Evolutionary conservation across 2,329 filamentous ascomycete genomes (phyloP), one percentile per base, ranked within the genome.

Genomic region (Fusarium udum): DNA sequence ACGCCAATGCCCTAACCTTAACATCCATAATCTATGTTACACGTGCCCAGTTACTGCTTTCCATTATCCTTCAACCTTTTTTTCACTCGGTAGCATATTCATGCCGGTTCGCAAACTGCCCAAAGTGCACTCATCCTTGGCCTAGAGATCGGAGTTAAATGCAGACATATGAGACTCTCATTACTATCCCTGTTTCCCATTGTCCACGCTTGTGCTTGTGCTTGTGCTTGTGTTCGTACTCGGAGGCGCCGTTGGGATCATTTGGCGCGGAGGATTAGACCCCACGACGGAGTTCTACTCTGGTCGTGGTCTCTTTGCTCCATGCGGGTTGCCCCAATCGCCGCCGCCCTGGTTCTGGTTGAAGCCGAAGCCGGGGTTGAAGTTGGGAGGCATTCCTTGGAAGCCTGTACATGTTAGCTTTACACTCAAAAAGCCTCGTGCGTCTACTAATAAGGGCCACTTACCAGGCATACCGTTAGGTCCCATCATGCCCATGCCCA

Each of bases 291-390:
- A 20, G 48, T 62, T 55, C 81, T 85, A 88, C 80, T 95, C 93
- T 69, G 93, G 92, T 71, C 93, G 89, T 74, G 92, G 92, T 74
- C 93, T 87, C 84, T 96, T 96, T 7, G 91, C 91, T 36, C 93
- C 93, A 75, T 95, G 93, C 11, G 93, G 93, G 78, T 95, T 95
- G 86, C 93, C 93, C 82, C 90, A 90, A 62, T 91, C 91, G 65
- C 83, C 83, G 53, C 80, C 82, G 61, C 84, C 83, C 40, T 76
- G 87, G 76, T 86, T 83, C 66, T 80, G 84, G 53, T 86, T 85
- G 81, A 94, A 95, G 84, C 78, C 79, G 16, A 94, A 95, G 65
- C 87, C 90, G 42, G 91, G 89, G 79, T 92, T 93, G 83, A 95
- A 95, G 78, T 91, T 89, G 61, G 88, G 87, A 78, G 89, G 89